These are phyloP conservation scores for Candida michaelii DNA, from an alignment of 805 yeast species.

Conservation along the genomic window DNA sequence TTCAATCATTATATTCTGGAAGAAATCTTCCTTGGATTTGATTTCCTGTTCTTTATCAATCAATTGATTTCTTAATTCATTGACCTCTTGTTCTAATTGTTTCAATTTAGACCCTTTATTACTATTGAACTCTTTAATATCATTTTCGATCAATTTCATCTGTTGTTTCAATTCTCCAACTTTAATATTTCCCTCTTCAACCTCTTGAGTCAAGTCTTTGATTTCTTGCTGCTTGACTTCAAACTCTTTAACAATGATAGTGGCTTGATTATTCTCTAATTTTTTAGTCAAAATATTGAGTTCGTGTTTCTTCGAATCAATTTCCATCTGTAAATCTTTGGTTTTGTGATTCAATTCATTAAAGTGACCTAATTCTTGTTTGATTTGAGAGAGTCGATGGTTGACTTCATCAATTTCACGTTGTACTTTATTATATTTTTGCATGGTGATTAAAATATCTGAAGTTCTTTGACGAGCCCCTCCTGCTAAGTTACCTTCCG, in stretches of 20 bases:
- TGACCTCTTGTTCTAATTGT: constrained; percentile 56
- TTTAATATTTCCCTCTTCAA: constrained; percentile 34
- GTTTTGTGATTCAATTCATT: constrained; percentile 49
- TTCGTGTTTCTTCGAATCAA: constrained; percentile 59
- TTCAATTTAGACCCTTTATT: constrained; percentile 81
- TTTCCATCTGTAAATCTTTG: constrained; percentile 54
- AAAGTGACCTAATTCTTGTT: constrained; percentile 41
- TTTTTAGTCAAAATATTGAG: constrained; percentile 54
- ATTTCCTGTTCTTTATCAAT: constrained; percentile 40
- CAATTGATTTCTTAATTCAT: constrained; percentile 31
- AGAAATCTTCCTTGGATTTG: constrained; percentile 49
- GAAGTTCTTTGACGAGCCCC: constrained; percentile 72
- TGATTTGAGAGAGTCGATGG: constrained; percentile 40
- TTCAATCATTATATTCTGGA: constrained; percentile 66
- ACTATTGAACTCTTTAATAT: constrained; percentile 75
- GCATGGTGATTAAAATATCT: constrained; percentile 63
- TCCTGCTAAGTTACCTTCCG: constrained; percentile 93
- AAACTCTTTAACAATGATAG: constrained; percentile 52
- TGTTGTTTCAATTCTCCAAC: constrained; percentile 39
- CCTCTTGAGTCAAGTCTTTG: constrained; percentile 33
- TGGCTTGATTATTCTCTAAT: constrained; percentile 54
- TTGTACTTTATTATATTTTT: constrained; percentile 54
- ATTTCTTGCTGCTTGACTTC: constrained; percentile 49
- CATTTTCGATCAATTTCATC: constrained; percentile 59
- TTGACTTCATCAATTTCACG: constrained; percentile 41